phyloP scores from a whole-genome alignment of 139 green algal genomes.

The Chloropicon primus region DNA sequence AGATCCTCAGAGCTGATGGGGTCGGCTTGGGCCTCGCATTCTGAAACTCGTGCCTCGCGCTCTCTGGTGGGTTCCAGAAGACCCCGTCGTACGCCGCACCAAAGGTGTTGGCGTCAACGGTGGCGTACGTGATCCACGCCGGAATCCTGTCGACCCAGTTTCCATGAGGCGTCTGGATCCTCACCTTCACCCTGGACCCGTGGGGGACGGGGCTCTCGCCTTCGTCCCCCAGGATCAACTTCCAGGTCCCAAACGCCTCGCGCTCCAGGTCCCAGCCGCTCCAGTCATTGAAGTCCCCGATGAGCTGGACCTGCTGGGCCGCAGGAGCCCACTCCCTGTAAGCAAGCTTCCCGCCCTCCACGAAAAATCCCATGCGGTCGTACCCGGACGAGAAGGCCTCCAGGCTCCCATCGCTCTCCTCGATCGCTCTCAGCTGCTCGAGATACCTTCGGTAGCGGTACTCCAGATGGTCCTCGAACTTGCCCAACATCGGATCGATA shows the following conservation, averaged over 20 bases:
- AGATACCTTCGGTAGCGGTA: constrained; percentile 59
- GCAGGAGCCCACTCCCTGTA: constrained; percentile 85
- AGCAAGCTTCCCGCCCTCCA: constrained; percentile 31
- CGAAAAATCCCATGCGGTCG: constrained; percentile 57
- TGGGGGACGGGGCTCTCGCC: constrained; percentile 51
- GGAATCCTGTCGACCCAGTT: constrained; percentile 72
- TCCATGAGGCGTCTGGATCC: constrained; percentile 39
- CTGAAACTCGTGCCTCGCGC: constrained; percentile 20
- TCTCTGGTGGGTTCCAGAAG: constrained; percentile 70
- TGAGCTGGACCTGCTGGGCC: constrained; percentile 41
- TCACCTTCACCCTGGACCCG: constrained; percentile 61
- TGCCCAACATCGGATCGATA: constrained; percentile 42
- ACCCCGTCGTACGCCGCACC: constrained; percentile 82
- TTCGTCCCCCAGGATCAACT: constrained; percentile 44
- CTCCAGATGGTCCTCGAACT: constrained; percentile 54
- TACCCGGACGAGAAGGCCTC: constrained; percentile 38
- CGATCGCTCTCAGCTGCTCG: constrained; percentile 36
- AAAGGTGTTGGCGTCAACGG: constrained; percentile 47
- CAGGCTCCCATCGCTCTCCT: constrained; percentile 31
- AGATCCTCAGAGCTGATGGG: background rate
- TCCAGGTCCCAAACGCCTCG: constrained; percentile 59
- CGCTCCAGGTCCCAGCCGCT: constrained; percentile 43
- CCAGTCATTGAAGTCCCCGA: constrained; percentile 90
- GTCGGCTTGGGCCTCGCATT: background rate
- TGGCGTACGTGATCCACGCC: constrained; percentile 72